Percentiles rank a stretch among this genome's conserved stretches.
These are phyloP conservation scores for Discostella pseudostelligera DNA, from an alignment of 108 stramenopile genomes.

Conservation along the genomic window DNA sequence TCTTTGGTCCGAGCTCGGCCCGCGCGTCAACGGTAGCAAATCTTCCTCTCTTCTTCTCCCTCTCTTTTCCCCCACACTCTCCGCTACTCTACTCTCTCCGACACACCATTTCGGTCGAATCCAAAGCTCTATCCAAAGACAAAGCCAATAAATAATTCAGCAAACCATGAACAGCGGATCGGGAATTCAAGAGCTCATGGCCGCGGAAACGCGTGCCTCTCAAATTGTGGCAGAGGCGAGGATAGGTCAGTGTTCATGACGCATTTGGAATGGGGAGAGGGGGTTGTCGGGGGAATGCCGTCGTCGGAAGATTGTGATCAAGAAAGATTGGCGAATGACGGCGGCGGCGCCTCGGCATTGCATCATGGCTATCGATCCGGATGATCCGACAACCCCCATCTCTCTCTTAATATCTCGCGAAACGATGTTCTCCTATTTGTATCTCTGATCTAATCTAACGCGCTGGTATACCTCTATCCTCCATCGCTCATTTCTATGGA, in stretches of 20 bases:
- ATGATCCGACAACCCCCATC: too few species aligned
- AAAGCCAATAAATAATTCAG: too few species aligned
- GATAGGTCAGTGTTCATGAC: slow-evolving; percentile 67
- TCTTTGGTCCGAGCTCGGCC: too few species aligned
- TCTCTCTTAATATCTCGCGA: too few species aligned
- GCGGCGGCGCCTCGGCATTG: too few species aligned
- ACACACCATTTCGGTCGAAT: not conserved
- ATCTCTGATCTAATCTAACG: too few species aligned
- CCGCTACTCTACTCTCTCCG: too few species aligned
- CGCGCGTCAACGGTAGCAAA: not conserved
- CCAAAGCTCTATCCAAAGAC: slow-evolving; percentile 5
- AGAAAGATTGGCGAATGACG: too few species aligned
- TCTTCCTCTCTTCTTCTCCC: not conserved
- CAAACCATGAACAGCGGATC: slow-evolving; percentile 83
- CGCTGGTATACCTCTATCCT: too few species aligned
- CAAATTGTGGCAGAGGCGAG: slow-evolving; percentile 95
- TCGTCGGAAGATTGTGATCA: too few species aligned
- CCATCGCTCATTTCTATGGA: slow-evolving; percentile 1
- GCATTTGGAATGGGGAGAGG: not conserved
- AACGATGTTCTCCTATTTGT: too few species aligned
- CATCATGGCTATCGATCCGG: too few species aligned
- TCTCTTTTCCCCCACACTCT: not conserved
- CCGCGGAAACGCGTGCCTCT: slow-evolving; percentile 91
- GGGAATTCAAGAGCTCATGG: slow-evolving; percentile 94
- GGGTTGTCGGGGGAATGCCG: not conserved